These are phyloP conservation scores for Saururus chinensis DNA, from an alignment of 164 flowering plant species.

Conservation along the genomic window DNA sequence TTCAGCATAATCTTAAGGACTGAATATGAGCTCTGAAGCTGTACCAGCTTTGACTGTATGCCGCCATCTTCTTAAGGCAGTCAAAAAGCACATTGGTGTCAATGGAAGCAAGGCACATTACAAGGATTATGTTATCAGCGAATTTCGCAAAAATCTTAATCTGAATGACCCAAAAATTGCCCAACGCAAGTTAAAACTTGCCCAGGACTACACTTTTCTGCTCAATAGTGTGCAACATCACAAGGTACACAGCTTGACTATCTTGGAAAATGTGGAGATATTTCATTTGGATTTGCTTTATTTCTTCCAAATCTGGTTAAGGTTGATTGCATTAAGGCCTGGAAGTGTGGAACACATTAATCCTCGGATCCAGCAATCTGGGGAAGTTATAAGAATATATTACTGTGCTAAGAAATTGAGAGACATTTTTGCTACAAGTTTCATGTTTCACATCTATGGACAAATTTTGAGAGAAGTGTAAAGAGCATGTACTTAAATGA, in stretches of 20 bases:
- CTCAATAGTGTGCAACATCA: constrained; percentile 88
- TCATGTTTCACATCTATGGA: too few species aligned
- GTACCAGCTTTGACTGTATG: constrained; percentile 37
- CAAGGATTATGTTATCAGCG: constrained; percentile 44
- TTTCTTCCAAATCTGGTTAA: too few species aligned
- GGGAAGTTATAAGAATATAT: too few species aligned
- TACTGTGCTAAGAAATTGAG: too few species aligned
- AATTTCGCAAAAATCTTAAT: constrained; percentile 41
- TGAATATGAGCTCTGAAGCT: constrained; percentile 24
- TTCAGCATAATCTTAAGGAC: not conserved
- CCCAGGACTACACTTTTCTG: constrained; percentile 52
- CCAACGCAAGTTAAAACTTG: constrained; percentile 51
- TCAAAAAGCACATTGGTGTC: constrained; percentile 53
- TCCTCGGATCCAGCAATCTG: too few species aligned
- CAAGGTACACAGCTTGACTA: constrained; percentile 28
- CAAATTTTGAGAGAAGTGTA: too few species aligned
- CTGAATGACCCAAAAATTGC: constrained; percentile 20
- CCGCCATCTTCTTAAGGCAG: constrained; percentile 52
- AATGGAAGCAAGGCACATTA: constrained; percentile 66
- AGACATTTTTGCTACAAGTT: too few species aligned
- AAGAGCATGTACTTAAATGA: not conserved
- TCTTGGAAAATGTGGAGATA: too few species aligned
- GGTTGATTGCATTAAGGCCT: too few species aligned
- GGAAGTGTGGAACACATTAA: too few species aligned
- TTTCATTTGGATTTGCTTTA: too few species aligned